Evolutionary conservation across 2,329 filamentous ascomycete genomes (phyloP).

Genomic region (Didymella keratinophila): DNA sequence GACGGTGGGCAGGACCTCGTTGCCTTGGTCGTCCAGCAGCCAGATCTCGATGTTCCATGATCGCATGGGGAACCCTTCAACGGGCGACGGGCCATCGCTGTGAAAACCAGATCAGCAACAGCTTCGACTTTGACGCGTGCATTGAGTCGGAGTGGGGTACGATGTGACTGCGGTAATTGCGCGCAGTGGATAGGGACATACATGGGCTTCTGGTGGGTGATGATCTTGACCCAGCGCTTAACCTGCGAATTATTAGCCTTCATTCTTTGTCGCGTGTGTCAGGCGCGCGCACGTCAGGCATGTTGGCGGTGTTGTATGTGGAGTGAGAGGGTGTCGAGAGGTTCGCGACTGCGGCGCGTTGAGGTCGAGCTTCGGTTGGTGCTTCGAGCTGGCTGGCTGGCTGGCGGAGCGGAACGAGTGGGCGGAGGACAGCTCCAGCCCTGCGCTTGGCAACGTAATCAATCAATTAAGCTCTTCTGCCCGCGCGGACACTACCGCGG

Average conservation of each 20-base stretch:
- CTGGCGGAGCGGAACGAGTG: constrained; percentile 18
- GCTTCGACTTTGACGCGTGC: constrained; percentile 18
- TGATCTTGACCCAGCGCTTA: constrained; percentile 88
- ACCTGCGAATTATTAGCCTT: constrained; percentile 57
- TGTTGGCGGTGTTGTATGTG: constrained; percentile 37
- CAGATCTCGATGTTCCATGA: constrained; percentile 89
- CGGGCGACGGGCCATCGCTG: constrained; percentile 80
- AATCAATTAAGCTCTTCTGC: constrained; percentile 10
- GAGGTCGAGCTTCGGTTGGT: constrained; percentile 25
- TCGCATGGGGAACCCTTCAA: constrained; percentile 91
- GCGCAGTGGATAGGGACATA: constrained; percentile 59
- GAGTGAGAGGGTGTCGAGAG: constrained; percentile 4
- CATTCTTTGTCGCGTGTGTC: background rate
- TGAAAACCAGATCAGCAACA: constrained; percentile 22
- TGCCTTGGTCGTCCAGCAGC: constrained; percentile 84
- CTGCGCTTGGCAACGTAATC: constrained; percentile 23
- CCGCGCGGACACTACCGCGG: constrained; percentile 13
- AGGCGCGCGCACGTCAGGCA: constrained; percentile 55
- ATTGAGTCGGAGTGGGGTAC: background rate
- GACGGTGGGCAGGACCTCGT: constrained; percentile 80
- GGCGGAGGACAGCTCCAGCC: constrained; percentile 22
- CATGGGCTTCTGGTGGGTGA: constrained; percentile 91
- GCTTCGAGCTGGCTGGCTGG: constrained; percentile 31
- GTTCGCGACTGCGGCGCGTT: constrained; percentile 29
- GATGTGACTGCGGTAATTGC: constrained; percentile 24